Conservation (phyloP, 2,329 filamentous ascomycete genomes). For the Graphiopsis chlorocephala region DNA sequence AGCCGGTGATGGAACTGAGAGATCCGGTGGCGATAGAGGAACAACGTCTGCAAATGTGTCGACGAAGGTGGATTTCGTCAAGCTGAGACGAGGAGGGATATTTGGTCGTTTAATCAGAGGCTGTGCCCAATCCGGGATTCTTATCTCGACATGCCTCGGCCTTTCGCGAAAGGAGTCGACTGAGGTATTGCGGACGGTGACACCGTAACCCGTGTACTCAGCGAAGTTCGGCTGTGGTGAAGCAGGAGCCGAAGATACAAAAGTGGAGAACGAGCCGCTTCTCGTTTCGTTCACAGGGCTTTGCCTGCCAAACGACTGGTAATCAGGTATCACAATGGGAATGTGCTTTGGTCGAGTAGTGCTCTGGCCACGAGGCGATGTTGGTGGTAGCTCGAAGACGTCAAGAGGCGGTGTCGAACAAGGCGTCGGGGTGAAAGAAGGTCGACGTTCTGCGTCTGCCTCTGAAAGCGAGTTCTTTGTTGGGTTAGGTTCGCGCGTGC, state of each 20-base stretch:
- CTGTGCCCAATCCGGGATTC: slow-evolving; percentile 46
- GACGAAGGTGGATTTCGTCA: slow-evolving; percentile 23
- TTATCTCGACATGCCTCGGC: slow-evolving; percentile 49
- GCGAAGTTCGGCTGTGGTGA: slow-evolving; percentile 28
- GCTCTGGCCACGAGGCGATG: slow-evolving; percentile 20
- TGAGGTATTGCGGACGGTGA: slow-evolving; percentile 13
- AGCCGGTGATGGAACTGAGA: slow-evolving; percentile 43
- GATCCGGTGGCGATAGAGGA: slow-evolving; percentile 35
- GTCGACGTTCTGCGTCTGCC: neutral
- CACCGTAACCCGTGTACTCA: slow-evolving; percentile 9
- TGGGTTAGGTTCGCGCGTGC: slow-evolving; percentile 11
- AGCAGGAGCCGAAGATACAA: slow-evolving; percentile 20
- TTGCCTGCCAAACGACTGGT: slow-evolving; percentile 29
- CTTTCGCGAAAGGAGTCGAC: slow-evolving; percentile 16
- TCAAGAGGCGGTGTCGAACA: slow-evolving; percentile 14
- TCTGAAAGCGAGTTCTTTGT: slow-evolving; percentile 1
- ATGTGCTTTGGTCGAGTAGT: slow-evolving; percentile 41
- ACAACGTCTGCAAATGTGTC: slow-evolving; percentile 26
- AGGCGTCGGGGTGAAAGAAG: slow-evolving; percentile 1
- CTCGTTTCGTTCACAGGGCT: slow-evolving; percentile 17
- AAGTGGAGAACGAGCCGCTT: slow-evolving; percentile 19
- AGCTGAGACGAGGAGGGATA: slow-evolving; percentile 30
- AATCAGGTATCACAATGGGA: slow-evolving; percentile 43
- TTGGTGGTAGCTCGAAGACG: slow-evolving; percentile 21
- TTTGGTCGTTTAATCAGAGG: slow-evolving; percentile 40